phyloP scores from a whole-genome alignment of 805 yeast genomes.

The Pichia rugopelliculosa region DNA sequence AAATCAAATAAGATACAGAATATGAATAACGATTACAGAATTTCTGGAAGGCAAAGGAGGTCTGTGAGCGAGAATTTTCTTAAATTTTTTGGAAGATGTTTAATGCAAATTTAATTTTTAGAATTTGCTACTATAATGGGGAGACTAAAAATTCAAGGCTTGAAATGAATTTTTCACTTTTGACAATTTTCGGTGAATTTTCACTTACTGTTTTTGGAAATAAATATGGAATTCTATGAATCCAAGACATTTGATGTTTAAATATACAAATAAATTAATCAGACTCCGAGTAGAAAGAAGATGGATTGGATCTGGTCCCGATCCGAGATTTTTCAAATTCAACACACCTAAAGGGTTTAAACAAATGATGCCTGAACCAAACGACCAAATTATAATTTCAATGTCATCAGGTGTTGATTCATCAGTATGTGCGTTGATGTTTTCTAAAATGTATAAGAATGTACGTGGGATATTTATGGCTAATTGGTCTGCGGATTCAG shows the following conservation, averaged over 20 bases:
- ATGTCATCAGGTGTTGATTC: constrained; percentile 98
- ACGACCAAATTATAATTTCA: constrained; percentile 70
- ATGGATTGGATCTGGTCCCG: not conserved
- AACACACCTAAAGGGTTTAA: constrained; percentile 11
- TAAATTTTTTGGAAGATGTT: too few species aligned
- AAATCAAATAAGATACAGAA: not conserved
- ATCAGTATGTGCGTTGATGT: constrained; percentile 64
- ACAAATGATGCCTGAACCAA: constrained; percentile 39
- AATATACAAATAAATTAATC: not conserved
- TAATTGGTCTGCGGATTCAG: constrained; percentile 57
- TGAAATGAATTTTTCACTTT: not conserved
- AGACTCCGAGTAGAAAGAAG: not conserved
- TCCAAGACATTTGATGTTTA: not conserved
- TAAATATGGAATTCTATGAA: not conserved
- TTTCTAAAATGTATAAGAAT: constrained; percentile 44
- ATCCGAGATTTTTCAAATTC: constrained; percentile 6
- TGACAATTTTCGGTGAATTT: not conserved
- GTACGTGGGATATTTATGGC: constrained; percentile 88
- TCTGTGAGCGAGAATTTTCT: not conserved
- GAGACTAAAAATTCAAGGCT: too few species aligned
- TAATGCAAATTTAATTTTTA: too few species aligned
- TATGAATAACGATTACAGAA: not conserved
- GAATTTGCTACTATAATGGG: too few species aligned
- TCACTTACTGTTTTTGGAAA: not conserved
- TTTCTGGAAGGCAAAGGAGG: not conserved